phyloP scores from a whole-genome alignment of 768 basidiomycete species.

The Boletellus emodensis region DNA sequence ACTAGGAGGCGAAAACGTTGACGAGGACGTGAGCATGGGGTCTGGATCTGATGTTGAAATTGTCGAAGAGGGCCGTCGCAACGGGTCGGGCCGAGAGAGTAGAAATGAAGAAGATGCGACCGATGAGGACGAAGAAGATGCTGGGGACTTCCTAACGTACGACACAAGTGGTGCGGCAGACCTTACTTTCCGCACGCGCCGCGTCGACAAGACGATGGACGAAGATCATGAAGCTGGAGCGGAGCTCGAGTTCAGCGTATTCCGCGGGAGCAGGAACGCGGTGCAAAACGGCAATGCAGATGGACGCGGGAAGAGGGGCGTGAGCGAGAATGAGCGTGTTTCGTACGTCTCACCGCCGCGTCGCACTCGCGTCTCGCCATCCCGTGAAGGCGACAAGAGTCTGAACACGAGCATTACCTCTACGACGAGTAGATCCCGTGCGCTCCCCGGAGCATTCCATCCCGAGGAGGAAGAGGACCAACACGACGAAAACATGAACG shows the following conservation, averaged over 20 bases:
- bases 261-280: slow-evolving; percentile 6
- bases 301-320: not conserved
- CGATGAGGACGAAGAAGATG: slow-evolving; percentile 12
- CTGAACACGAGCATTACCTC: slow-evolving; percentile 10
- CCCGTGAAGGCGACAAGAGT: slow-evolving; percentile 12
- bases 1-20: not conserved
- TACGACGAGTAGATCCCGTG: slow-evolving; percentile 21
- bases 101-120: slow-evolving; percentile 1
- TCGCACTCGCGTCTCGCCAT: slow-evolving; percentile 4
- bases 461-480: slow-evolving; percentile 36
- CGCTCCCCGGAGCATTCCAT: slow-evolving; percentile 46
- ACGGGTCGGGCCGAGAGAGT: slow-evolving; percentile 1
- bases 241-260: slow-evolving; percentile 22
- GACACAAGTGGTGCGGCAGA: slow-evolving; percentile 18
- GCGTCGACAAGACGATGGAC: slow-evolving; percentile 9
- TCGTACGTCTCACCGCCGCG: slow-evolving; percentile 7
- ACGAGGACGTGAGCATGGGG: slow-evolving; percentile 22
- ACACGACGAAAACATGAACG: slow-evolving; percentile 10
- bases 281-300: not conserved
- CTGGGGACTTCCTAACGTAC: slow-evolving; percentile 17
- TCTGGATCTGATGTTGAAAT: slow-evolving; percentile 17
- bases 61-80: slow-evolving; percentile 2
- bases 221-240: slow-evolving; percentile 1
- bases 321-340: not conserved
- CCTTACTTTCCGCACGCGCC: slow-evolving; percentile 12